These are phyloP conservation scores for Onygenales sp. DNA, from an alignment of 2,329 filamentous ascomycete species.

Conservation along the genomic window DNA sequence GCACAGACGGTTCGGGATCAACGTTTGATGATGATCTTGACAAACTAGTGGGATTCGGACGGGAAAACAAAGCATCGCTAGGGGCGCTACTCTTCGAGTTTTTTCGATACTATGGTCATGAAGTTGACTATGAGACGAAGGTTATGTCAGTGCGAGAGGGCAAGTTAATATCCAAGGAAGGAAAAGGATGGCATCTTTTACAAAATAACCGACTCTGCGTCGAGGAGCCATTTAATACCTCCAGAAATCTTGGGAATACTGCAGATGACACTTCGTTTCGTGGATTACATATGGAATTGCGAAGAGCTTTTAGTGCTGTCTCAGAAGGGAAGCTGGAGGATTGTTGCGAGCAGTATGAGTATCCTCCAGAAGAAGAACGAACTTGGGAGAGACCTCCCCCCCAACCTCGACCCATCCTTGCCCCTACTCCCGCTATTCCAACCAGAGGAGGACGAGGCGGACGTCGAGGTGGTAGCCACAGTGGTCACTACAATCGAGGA, in stretches of 20 bases:
- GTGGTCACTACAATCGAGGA: conserved; percentile 38
- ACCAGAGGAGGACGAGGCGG: conserved; percentile 41
- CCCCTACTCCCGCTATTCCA: conserved; percentile 28
- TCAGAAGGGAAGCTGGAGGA: conserved; percentile 68
- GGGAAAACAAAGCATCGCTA: conserved; percentile 68
- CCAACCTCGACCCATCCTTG: conserved; percentile 47
- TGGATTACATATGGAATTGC: conserved; percentile 80
- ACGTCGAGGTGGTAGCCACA: conserved; percentile 41
- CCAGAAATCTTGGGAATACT: conserved; percentile 87
- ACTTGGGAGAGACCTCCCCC: conserved; percentile 48
- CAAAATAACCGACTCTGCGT: conserved; percentile 82
- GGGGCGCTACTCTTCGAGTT: conserved; percentile 90
- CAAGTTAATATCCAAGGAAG: conserved; percentile 65
- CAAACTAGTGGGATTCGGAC: conserved; percentile 63
- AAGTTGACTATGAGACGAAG: conserved; percentile 77
- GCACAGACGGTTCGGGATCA: conserved; percentile 57
- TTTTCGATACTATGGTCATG: conserved; percentile 88
- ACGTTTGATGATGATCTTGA: conserved; percentile 77
- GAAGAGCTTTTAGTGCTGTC: conserved; percentile 76
- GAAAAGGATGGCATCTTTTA: conserved; percentile 78
- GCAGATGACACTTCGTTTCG: conserved; percentile 91
- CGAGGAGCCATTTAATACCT: conserved; percentile 89
- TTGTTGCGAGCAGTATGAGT: conserved; percentile 81
- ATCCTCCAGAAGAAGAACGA: conserved; percentile 67
- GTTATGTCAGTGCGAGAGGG: conserved; percentile 81